Base-by-base conservation (phyloP, 2,329 filamentous ascomycete genomes). In the Talaromyces sp. region DNA sequence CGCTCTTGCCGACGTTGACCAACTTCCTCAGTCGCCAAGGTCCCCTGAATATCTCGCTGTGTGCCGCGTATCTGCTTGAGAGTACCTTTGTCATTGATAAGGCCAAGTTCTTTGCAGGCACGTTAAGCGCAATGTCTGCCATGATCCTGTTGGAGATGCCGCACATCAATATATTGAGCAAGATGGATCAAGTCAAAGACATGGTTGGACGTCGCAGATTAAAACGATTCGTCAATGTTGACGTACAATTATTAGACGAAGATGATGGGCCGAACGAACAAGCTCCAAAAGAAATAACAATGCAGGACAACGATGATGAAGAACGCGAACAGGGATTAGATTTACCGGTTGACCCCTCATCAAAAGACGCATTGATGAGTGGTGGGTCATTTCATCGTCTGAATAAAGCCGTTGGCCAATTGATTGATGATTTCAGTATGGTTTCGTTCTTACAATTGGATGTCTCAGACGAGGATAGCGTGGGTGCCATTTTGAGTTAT, bases 121-220 rank as follows among this genome's bases (percentile, higher is more conserved):
- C 94, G 0, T 80, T 99, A 60, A 94, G 89, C 70, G 94, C 94
- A 63, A 97, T 99, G 94, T 95, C 89, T 68, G 92, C 94, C 63
- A 99, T 99, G 94, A 85, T 99, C 68, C 94, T 97, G 91, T 84
- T 99, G 62, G 94, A 97, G 76, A 85, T 97, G 63, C 94, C 94
- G 4, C 94, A 99, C 71, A 85, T 99, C 70, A 99, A 99, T 72
- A 88, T 99, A 61, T 78, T 99, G 57, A 95, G 89, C 70, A 99
- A 99, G 78, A 97, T 97, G 92, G 94, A 99, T 72, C 83, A 97
- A 61, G 86, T 97, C 64, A 94, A 94, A 72, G 91, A 89, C 39
- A 89, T 94, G 73, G 84, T 97, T 25, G 86, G 87, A 59, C 91
- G 91, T 74, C 88, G 88, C 72, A 91, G 97, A 66, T 72, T 99